Conservation (phyloP, 129 eudicot species). For the Mikania micrantha region DNA sequence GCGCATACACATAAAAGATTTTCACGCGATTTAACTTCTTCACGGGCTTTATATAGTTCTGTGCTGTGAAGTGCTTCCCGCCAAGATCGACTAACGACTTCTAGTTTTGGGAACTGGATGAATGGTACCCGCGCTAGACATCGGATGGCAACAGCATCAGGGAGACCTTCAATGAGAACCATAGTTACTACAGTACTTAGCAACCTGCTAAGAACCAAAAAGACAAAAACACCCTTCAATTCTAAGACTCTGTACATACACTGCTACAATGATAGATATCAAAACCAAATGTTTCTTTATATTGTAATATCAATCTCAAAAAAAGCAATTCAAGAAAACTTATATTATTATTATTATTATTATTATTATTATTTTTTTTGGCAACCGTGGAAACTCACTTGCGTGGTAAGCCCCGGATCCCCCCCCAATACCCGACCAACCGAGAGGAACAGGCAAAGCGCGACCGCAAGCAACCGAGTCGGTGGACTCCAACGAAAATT, state of each 20-base stretch:
- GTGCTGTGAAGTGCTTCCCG: constrained; percentile 62
- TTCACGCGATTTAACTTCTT: constrained; percentile 65
- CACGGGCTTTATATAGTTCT: constrained; percentile 72
- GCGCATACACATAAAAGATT: constrained; percentile 77
- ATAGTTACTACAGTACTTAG: constrained; percentile 34
- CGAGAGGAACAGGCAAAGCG: too few relatives aligned
- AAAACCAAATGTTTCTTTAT: neutral
- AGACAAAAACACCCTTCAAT: constrained; percentile 1
- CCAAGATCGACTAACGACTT: constrained; percentile 72
- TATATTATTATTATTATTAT: too few relatives aligned
- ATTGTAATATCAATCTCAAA: neutral
- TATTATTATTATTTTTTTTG: too few relatives aligned
- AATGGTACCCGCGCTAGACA: constrained; percentile 94
- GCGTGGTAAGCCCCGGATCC: too few relatives aligned
- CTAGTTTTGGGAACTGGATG: constrained; percentile 63
- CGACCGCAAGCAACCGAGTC: too few relatives aligned
- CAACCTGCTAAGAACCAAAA: constrained; percentile 15
- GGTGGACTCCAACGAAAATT: too few relatives aligned
- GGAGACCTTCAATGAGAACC: constrained; percentile 90
- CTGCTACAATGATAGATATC: neutral
- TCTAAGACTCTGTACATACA: neutral
- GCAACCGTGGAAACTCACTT: too few relatives aligned
- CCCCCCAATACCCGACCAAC: too few relatives aligned
- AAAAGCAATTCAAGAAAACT: neutral
- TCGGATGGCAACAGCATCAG: constrained; percentile 82